Base-by-base conservation (phyloP, 1,284 basidiomycete genomes). In the Trametes pubescens region DNA sequence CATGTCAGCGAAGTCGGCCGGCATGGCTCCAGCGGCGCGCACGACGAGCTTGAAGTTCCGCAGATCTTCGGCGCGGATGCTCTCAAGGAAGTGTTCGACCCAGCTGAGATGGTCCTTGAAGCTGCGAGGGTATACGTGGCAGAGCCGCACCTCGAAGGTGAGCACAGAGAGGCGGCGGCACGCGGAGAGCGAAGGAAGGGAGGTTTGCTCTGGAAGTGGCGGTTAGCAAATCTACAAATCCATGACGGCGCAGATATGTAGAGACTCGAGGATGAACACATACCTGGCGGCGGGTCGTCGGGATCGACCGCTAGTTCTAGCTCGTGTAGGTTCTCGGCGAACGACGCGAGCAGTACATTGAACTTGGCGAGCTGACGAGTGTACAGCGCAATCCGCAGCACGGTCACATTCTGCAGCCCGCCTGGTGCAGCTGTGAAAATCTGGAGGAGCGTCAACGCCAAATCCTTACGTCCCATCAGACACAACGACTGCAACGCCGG, bases 31-130 rank as follows among this genome's bases (percentile, higher is more conserved):
- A 29, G 1, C 1, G 13, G 18, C 26, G 48, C 26, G 48, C 18
- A 72, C 37, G 18, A 59, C 52, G 63, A 73, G 59, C 55, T 65
- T 65, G 54, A 72, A 21, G 18, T 65, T 59, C 29, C 67, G 59
- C 16, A 73, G 47, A 16, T 22, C 18, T 46, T 60, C n/a, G 54
- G 59, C 9, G 67, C 62, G 26, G 22, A 69, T 37, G 46, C 62
- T 66, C 22, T 18, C 13, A 8, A 69, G 61, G 13, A 68, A 59
- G 2, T 44, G 24, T 5, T 65, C 57, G 14, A 70, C 57, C 65
- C 67, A 69, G 29, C 13, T 37, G 35, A 63, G 61, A 52, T 61
- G 65, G 26, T 57, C 24, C 11, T 7, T 7, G 58, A 4, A n/a
- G 2, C 11, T 6, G n/a, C n/a, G n/a, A n/a, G 7, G 43, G 21